Percentiles rank a stretch among this genome's conserved stretches.
These are phyloP conservation scores for Mortierella antarctica DNA, from an alignment of 192 early-diverging fungal genomes.

Conservation along the genomic window DNA sequence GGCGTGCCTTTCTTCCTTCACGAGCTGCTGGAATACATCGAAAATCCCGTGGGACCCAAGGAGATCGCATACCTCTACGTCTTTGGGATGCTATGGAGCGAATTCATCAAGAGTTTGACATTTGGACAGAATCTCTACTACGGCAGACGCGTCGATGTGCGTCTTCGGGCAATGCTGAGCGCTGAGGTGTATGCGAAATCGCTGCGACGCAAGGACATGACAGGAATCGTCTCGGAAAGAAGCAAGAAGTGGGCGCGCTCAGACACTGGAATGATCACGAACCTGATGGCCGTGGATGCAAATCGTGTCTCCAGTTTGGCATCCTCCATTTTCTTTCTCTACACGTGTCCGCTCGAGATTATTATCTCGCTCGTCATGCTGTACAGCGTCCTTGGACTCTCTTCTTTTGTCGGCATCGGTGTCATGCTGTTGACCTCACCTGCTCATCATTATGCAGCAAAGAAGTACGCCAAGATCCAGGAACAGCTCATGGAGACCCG, in stretches of 20 bases:
- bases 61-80: constrained; percentile 62
- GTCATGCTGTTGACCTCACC: constrained; percentile 78
- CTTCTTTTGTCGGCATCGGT: constrained; percentile 80
- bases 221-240: constrained; percentile 40
- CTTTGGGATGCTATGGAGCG: constrained; percentile 57
- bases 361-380: constrained; percentile 73
- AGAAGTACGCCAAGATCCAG: constrained; percentile 65
- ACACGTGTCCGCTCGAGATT: constrained; percentile 77
- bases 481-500: constrained; percentile 65
- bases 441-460: constrained; percentile 65
- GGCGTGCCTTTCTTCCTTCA: constrained; percentile 62
- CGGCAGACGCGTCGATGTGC: constrained; percentile 61
- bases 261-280: constrained; percentile 74
- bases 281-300: constrained; percentile 81
- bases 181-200: constrained; percentile 63
- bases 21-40: constrained; percentile 57
- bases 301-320: constrained; percentile 68
- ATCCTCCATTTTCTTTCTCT: constrained; percentile 70
- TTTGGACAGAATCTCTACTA: constrained; percentile 63
- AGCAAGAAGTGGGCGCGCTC: constrained; percentile 36
- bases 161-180: constrained; percentile 65
- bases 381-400: constrained; percentile 77
- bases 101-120: constrained; percentile 51
- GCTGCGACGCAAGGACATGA: constrained; percentile 56
- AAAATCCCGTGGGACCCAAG: constrained; percentile 30